A percentile compares a stretch with the other conserved stretches of the same genome.
Evolutionary conservation across 164 flowering plant species (phyloP).

Genomic region (Cinnamomum chago): DNA sequence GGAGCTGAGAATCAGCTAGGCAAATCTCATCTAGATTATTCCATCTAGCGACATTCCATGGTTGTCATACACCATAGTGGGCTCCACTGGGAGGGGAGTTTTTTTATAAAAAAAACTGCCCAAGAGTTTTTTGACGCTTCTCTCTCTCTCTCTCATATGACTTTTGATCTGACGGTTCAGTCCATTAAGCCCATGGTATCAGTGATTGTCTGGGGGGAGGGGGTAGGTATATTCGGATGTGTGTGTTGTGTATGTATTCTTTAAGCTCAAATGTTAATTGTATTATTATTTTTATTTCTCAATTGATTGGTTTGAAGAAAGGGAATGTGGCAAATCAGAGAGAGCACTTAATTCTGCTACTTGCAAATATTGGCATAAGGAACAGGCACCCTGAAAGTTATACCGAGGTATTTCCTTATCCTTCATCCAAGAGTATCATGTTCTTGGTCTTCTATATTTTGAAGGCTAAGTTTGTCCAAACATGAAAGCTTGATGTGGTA

Average conservation of each 20-base stretch:
- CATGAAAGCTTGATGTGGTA: conserved; percentile 4
- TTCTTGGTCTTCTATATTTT: background rate
- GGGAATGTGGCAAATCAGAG: conserved; percentile 98
- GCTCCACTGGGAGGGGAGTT: too few relatives aligned
- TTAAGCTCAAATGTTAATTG: background rate
- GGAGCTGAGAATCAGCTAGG: too few relatives aligned
- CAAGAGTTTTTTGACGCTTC: too few relatives aligned
- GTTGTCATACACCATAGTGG: too few relatives aligned
- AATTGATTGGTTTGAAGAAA: conserved; percentile 47
- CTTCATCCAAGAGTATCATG: background rate
- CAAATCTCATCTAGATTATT: too few relatives aligned
- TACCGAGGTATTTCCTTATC: conserved; percentile 36
- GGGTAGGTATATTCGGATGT: too few relatives aligned
- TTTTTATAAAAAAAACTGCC: too few relatives aligned
- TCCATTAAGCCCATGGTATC: too few relatives aligned
- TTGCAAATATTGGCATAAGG: conserved; percentile 79
- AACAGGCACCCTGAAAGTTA: conserved; percentile 30
- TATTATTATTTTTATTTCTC: background rate
- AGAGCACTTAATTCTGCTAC: conserved; percentile 90
- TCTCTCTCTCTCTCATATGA: too few relatives aligned
- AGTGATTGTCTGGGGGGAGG: too few relatives aligned
- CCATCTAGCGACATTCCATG: too few relatives aligned
- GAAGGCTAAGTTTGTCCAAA: background rate
- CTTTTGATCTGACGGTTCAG: too few relatives aligned
- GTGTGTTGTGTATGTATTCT: background rate